These are phyloP conservation scores for Lentinula aciculospora DNA, from an alignment of 768 basidiomycete genomes.

Conservation along the genomic window DNA sequence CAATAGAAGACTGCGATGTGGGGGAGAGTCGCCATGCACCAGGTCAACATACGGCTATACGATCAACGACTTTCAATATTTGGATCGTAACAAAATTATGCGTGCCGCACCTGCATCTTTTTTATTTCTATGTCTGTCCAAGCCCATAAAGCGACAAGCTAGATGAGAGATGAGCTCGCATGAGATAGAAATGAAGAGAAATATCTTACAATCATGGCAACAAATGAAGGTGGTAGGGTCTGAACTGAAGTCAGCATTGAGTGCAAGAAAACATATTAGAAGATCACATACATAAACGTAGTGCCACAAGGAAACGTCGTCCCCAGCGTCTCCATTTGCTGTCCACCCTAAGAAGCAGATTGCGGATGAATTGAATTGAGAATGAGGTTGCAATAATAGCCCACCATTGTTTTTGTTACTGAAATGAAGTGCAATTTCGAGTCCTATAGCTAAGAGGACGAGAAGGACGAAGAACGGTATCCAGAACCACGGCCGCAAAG, in stretches of 20 bases:
- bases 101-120: slow-evolving; percentile 40
- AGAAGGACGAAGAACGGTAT: slow-evolving; percentile 18
- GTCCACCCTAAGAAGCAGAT: slow-evolving; percentile 34
- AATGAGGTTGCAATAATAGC: not conserved
- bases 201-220: slow-evolving; percentile 36
- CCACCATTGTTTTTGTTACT: slow-evolving; percentile 21
- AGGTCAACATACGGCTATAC: slow-evolving; percentile 52
- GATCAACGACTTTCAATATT: not conserved
- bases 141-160: slow-evolving; percentile 46
- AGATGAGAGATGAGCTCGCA: not conserved
- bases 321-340: slow-evolving; percentile 25
- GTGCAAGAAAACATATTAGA: not conserved
- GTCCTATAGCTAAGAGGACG: slow-evolving; percentile 19
- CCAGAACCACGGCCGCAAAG: slow-evolving; percentile 23
- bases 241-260: slow-evolving; percentile 13
- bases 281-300: slow-evolving; percentile 43
- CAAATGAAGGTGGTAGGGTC: slow-evolving; percentile 48
- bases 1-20: slow-evolving; percentile 44
- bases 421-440: slow-evolving; percentile 25
- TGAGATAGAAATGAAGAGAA: too few species aligned
- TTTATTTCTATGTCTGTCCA: slow-evolving; percentile 57
- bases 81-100: not conserved
- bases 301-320: slow-evolving; percentile 34
- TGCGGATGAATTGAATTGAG: slow-evolving; percentile 4
- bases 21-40: slow-evolving; percentile 47